Evolutionary conservation across 2,329 filamentous ascomycete genomes (phyloP), one percentile per base, ranked within the genome.

Genomic region (Cladosporium sp.): DNA sequence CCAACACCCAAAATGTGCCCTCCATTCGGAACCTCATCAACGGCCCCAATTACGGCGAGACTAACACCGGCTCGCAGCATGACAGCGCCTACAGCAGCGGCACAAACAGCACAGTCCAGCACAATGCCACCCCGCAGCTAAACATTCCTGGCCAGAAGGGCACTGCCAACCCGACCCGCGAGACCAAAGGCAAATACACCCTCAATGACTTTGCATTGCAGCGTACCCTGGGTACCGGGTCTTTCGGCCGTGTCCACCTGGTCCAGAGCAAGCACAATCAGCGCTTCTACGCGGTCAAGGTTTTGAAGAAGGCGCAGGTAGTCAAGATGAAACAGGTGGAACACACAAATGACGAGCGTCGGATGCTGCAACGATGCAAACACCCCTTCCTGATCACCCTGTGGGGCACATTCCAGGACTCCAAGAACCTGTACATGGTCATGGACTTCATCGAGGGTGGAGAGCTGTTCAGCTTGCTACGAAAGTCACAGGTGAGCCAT

Each of bases 291-390:
- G 95, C 95, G 55, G 90, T 99, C 80, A 99, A 99, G 83, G 95
- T 99, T 71, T 83, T 99, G 80, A 99, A 99, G 80, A 99, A 99
- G 86, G 90, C 90, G 59, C 95, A 99, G 81, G 94, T 99, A 64
- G 93, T 99, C 79, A 97, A 97, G 84, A 98, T 99, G 95, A 99
- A 99, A 87, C 95, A 99, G 81, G 93, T 99, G 68, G 95, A 99
- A 81, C 95, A 99, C 82, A 99, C 95, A 72, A 99, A 99, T 76
- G 95, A 99, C 80, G 95, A 99, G 83, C 87, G 95, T 71, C 88
- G 87, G 74, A 99, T 99, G 95, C 83, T 99, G 74, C 92, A 92
- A 78, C 91, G 96, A 78, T 95, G 98, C 78, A 96, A 97, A 80
- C 94, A 99, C 80, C 93, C 95, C 14, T 99, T 99, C 81, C 84